A percentile compares a stretch with the other conserved stretches of the same genome.
Evolutionary conservation across 179 eudicot genomes (phyloP).

Genomic region (Drosera spatulata): DNA sequence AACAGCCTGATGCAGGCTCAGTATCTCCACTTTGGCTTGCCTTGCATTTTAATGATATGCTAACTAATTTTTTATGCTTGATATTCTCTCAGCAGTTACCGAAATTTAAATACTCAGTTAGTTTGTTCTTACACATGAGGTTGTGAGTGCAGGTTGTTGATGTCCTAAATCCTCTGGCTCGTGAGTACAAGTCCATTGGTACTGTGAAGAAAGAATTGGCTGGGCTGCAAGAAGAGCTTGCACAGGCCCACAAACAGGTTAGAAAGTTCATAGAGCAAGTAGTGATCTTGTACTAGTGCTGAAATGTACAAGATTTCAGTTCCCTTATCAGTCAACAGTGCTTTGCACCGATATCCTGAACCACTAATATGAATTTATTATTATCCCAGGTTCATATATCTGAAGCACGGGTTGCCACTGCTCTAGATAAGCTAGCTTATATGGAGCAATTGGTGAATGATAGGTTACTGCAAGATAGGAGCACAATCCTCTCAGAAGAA

Average conservation of each 20-base stretch:
- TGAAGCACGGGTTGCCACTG: conserved; percentile 81
- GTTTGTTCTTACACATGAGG: conserved; percentile 10
- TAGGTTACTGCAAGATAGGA: conserved; percentile 67
- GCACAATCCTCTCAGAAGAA: conserved; percentile 24
- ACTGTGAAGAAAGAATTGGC: conserved; percentile 77
- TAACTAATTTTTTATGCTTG: neutral
- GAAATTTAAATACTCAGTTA: neutral
- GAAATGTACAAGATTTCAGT: too few species aligned
- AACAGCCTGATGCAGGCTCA: too few species aligned
- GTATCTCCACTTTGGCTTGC: too few species aligned
- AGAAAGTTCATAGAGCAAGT: neutral
- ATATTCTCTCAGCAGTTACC: neutral
- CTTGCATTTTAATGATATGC: neutral
- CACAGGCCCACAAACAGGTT: conserved; percentile 76
- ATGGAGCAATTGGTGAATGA: conserved; percentile 88
- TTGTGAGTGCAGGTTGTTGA: conserved; percentile 62
- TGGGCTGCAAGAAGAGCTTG: conserved; percentile 66
- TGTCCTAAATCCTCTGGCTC: conserved; percentile 82
- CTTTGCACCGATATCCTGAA: too few species aligned
- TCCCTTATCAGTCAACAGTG: too few species aligned
- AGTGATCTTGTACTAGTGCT: too few species aligned
- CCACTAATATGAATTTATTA: neutral
- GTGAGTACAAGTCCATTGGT: conserved; percentile 79
- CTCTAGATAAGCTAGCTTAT: conserved; percentile 87
- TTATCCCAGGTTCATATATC: conserved; percentile 81